Evolutionary conservation across 1,284 basidiomycete genomes (phyloP).

Genomic region (Inonotus obliquus): DNA sequence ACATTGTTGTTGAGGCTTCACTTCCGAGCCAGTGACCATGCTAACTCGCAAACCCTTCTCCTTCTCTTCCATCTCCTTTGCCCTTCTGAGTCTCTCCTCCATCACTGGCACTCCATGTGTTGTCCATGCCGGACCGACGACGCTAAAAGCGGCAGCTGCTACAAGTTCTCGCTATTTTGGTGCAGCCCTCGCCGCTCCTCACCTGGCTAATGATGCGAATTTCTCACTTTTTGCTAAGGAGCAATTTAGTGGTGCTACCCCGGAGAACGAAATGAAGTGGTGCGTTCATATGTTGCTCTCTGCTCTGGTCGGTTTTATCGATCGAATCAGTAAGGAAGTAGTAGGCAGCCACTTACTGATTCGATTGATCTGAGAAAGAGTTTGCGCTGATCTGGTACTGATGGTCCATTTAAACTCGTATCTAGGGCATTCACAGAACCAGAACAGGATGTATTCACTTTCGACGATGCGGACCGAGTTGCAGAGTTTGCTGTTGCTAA

Average conservation of each 20-base stretch:
- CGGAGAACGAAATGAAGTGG: conserved; percentile 22
- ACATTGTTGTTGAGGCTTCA: too few species aligned
- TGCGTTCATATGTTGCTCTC: background rate
- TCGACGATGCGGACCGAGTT: conserved; percentile 40
- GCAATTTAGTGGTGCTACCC: conserved; percentile 19
- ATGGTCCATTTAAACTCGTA: background rate
- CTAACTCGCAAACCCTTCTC: too few species aligned
- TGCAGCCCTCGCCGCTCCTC: conserved; percentile 12
- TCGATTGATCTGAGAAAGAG: too few species aligned
- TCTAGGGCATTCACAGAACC: conserved; percentile 48
- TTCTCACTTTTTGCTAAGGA: conserved; percentile 6
- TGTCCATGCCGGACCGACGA: background rate
- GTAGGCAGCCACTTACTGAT: too few species aligned
- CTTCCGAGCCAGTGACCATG: too few species aligned
- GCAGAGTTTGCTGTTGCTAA: conserved; percentile 42
- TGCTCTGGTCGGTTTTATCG: background rate
- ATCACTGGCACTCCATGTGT: background rate
- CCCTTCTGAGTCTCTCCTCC: background rate
- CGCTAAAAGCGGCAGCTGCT: conserved; percentile 14
- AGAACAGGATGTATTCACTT: conserved; percentile 42
- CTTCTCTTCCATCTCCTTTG: background rate
- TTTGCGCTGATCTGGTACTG: too few species aligned
- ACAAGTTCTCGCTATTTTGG: conserved; percentile 16
- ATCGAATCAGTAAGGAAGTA: background rate
- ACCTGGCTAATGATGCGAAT: conserved; percentile 13